These are phyloP conservation scores for Malus sieversii DNA, from an alignment of 306 rosid species.

Conservation along the genomic window DNA sequence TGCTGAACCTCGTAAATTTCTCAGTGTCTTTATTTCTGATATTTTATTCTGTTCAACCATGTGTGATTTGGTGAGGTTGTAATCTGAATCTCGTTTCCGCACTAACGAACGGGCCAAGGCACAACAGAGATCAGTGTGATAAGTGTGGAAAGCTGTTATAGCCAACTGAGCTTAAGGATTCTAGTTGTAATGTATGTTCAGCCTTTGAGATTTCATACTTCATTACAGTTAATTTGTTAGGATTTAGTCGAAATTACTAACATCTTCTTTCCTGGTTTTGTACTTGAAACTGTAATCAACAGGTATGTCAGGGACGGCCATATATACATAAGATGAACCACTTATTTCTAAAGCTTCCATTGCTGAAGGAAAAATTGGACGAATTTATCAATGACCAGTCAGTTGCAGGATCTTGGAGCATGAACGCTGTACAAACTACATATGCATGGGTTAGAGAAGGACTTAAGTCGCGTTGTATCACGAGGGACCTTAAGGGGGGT, in stretches of 20 bases:
- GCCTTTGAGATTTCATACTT: background rate
- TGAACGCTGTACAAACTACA: constrained; percentile 65
- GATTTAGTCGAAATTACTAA: background rate
- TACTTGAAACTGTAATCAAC: background rate
- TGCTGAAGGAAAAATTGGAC: constrained; percentile 54
- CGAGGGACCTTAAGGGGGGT: constrained; percentile 81
- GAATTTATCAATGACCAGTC: constrained; percentile 49
- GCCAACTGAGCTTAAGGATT: constrained; percentile 54
- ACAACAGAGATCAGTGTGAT: constrained; percentile 51
- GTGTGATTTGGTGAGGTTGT: too few species aligned
- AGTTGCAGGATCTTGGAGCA: constrained; percentile 64
- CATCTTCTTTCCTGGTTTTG: background rate
- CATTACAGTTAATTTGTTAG: background rate
- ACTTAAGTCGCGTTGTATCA: constrained; percentile 53
- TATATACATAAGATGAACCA: constrained; percentile 51
- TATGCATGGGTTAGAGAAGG: constrained; percentile 67
- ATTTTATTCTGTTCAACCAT: too few species aligned
- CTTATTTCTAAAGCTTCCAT: constrained; percentile 68
- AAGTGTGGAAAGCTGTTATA: constrained; percentile 65
- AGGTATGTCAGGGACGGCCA: constrained; percentile 55
- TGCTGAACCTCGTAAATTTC: too few species aligned
- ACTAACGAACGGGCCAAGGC: too few species aligned
- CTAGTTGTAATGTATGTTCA: constrained; percentile 56
- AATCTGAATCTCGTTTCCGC: too few species aligned
- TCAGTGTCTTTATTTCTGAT: too few species aligned